Evolutionary conservation across 129 eudicot genomes (phyloP), one percentile per base, ranked within the genome.

Genomic region (Flaveria ramosissima): DNA sequence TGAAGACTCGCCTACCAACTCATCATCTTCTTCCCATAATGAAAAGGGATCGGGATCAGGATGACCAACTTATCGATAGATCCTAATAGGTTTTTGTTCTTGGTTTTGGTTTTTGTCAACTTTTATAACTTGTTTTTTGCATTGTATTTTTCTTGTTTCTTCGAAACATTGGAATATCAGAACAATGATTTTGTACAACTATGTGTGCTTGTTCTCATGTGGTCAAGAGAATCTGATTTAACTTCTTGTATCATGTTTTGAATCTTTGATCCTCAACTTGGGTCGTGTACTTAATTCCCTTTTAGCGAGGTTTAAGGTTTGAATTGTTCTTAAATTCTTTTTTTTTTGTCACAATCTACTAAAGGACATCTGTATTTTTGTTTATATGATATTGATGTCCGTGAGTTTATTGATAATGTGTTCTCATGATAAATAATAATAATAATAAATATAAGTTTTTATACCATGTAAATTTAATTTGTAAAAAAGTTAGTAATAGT

Each of bases 1-100:
- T 10, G 79, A 57, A 14, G 63, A 75, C 72, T 75, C 79, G 0
- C 79, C 79, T 27, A 26, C 79, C 3, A 62, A 75, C 71, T 50
- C 79, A 11, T 47, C 63, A 2, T 10, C 72, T 50, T 62, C 72
- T 67, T 42, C 23, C 26, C 72, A 21, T 39, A 8, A 65, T 52
- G 66, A 70, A 60, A 70, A 27, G 9, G 50, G 50, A 45, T 45
- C 21, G 32, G 6, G 9, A 32, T 57, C 32, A 2, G 16, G 60
- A 47, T 11, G 62, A 46, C 30, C 30, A 32, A 60, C 50, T 63
- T 9, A 19, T 76, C 15, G 59, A 26, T 74, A 42, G 24, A 63
- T 32, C 68, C 48, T 47, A 19, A 13, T 61, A 75, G 70, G 50
- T 68, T 68, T 64, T 39, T 11, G 50, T 53, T 53, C 65, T 66